Conservation (phyloP, 1,139 yeast genomes). For the Kazachstania sp. region DNA sequence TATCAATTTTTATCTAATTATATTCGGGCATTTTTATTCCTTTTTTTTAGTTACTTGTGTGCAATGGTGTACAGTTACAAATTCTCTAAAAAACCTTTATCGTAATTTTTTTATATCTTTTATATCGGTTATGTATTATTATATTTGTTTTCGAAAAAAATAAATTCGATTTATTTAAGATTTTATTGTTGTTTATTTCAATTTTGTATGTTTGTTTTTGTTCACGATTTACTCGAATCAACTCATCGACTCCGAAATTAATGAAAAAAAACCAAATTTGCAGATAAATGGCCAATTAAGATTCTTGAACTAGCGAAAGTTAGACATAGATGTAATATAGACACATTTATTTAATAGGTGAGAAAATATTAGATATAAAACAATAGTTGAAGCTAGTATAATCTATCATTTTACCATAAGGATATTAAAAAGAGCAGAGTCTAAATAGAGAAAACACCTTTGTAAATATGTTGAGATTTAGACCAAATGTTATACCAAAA, state of each 20-base stretch:
- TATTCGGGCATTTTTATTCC: not conserved
- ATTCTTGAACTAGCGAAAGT: no score
- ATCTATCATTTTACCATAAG: no score
- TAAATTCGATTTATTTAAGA: no score
- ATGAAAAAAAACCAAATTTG: not conserved
- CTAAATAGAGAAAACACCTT: not conserved
- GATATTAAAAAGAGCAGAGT: no score
- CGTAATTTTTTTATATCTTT: not conserved
- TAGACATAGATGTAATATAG: no score
- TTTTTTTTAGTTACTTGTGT: not conserved
- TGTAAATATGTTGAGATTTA: not conserved
- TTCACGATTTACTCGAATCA: not conserved
- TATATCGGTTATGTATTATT: not conserved
- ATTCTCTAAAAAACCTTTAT: not conserved
- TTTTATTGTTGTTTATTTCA: not conserved
- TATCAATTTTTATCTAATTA: not conserved
- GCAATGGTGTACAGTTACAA: not conserved
- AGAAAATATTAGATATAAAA: no score
- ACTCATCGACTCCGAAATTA: not conserved
- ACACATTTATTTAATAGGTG: no score
- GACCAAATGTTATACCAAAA: not conserved
- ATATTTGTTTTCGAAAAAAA: not conserved
- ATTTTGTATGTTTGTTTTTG: not conserved
- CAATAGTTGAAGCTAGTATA: no score
- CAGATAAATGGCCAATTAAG: no score